Evolutionary conservation across 371 early-diverging fungal genomes (phyloP).

Genomic region (Massospora cicadina): DNA sequence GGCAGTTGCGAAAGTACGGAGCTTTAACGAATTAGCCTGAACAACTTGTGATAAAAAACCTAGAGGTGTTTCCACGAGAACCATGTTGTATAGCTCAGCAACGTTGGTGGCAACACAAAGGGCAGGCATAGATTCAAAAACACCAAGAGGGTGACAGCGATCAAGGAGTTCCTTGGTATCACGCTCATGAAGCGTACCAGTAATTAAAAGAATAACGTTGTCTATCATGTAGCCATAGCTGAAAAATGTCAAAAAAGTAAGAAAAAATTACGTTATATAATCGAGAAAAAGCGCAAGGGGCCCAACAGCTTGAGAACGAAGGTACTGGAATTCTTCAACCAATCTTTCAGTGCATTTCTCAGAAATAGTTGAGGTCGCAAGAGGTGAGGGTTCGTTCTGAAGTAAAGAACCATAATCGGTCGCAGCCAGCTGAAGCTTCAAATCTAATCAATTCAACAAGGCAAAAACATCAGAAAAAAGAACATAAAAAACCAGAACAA

Average conservation of each 20-base stretch:
- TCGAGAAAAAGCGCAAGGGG: slow-evolving; percentile 81
- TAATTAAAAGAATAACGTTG: slow-evolving; percentile 92
- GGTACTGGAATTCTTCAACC: slow-evolving; percentile 82
- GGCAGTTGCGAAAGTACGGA: slow-evolving; percentile 90
- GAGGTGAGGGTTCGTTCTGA: slow-evolving; percentile 89
- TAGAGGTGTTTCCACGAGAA: slow-evolving; percentile 90
- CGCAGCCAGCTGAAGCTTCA: slow-evolving; percentile 79
- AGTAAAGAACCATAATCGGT: slow-evolving; percentile 91
- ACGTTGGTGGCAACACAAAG: slow-evolving; percentile 94
- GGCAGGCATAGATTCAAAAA: slow-evolving; percentile 94
- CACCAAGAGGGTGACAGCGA: slow-evolving; percentile 89
- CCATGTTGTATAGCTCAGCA: slow-evolving; percentile 85
- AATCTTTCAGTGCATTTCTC: slow-evolving; percentile 76
- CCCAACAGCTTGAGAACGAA: slow-evolving; percentile 65
- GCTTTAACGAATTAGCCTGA: slow-evolving; percentile 28
- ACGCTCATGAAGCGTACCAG: slow-evolving; percentile 93
- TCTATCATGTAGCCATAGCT: slow-evolving; percentile 99
- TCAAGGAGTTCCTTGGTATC: slow-evolving; percentile 93
- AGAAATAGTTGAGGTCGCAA: slow-evolving; percentile 81
- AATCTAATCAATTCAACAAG: slow-evolving; percentile 24
- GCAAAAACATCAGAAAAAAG: background rate
- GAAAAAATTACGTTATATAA: slow-evolving; percentile 69
- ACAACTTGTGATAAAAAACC: slow-evolving; percentile 23
- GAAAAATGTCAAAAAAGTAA: background rate
- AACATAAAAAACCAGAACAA: no score